Evolutionary conservation across 1,284 basidiomycete genomes (phyloP).

Genomic region (Apiotrichum brassicae): DNA sequence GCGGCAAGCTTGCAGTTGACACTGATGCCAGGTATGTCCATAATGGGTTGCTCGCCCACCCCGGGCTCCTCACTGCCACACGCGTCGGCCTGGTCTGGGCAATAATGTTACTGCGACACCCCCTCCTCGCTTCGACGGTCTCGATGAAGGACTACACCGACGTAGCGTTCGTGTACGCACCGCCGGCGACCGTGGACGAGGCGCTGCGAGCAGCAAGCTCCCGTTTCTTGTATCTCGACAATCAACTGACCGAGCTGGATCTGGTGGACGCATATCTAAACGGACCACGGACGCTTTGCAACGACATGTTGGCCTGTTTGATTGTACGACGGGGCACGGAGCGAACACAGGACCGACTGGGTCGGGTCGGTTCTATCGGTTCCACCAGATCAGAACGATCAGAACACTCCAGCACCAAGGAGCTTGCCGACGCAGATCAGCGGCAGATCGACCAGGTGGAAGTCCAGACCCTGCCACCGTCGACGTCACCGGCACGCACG

Average conservation of each 20-base stretch:
- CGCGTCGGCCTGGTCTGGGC: slow-evolving; percentile 62
- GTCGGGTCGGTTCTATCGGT: too few species aligned
- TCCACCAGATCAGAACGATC: too few species aligned
- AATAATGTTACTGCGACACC: slow-evolving; percentile 57
- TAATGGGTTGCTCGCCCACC: slow-evolving; percentile 56
- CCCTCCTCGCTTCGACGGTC: slow-evolving; percentile 58
- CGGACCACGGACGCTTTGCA: slow-evolving; percentile 53
- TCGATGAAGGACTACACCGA: slow-evolving; percentile 52
- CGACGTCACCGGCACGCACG: too few species aligned
- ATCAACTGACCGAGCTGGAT: slow-evolving; percentile 1
- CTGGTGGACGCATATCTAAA: slow-evolving; percentile 7
- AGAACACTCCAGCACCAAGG: too few species aligned
- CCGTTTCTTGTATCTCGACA: slow-evolving; percentile 7
- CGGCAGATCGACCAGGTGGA: neutral
- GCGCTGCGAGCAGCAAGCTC: too few species aligned
- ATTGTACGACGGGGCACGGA: slow-evolving; percentile 49
- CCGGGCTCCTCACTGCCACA: slow-evolving; percentile 46
- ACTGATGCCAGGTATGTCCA: slow-evolving; percentile 48
- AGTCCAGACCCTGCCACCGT: too few species aligned
- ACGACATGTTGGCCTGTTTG: slow-evolving; percentile 59
- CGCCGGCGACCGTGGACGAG: slow-evolving; percentile 7
- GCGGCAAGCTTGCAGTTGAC: too few species aligned
- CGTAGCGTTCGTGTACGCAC: slow-evolving; percentile 57
- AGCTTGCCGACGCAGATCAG: neutral
- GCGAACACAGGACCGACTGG: neutral